phyloP scores from a whole-genome alignment of 441 rosid species.

The Pelargonium myrrhifolium region DNA sequence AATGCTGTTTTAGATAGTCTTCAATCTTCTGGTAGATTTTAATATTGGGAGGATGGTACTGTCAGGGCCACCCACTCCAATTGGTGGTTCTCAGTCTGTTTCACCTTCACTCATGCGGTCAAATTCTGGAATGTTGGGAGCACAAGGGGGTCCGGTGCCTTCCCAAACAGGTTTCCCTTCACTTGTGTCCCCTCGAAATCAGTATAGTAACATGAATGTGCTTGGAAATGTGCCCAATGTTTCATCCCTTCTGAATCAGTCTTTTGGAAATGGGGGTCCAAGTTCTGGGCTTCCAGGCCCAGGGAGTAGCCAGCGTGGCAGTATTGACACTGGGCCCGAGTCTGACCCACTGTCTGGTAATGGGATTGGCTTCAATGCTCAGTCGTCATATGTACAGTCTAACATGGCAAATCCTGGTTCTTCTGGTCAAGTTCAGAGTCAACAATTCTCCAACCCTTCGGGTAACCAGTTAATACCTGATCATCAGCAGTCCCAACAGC shows the following conservation, averaged over 20 bases:
- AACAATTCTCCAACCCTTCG: constrained; percentile 51
- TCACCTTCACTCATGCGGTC: constrained; percentile 65
- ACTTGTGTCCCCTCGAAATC: constrained; percentile 59
- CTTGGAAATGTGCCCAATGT: constrained; percentile 67
- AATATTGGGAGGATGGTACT: constrained; percentile 60
- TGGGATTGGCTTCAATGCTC: constrained; percentile 56
- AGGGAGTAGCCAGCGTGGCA: constrained; percentile 49
- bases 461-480: constrained; percentile 56
- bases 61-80: constrained; percentile 73
- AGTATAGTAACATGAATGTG: constrained; percentile 69
- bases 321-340: constrained; percentile 65
- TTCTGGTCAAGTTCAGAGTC: constrained; percentile 69
- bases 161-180: constrained; percentile 73
- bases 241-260: constrained; percentile 66
- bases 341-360: constrained; percentile 64
- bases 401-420: constrained; percentile 54
- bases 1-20: constrained; percentile 38
- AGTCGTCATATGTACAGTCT: constrained; percentile 50
- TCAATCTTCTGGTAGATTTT: constrained; percentile 28
- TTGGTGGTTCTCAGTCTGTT: constrained; percentile 67
- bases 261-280: constrained; percentile 68
- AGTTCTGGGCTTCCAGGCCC: constrained; percentile 47
- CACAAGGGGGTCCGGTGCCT: constrained; percentile 66
- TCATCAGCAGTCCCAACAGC: constrained; percentile 60
- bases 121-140: constrained; percentile 67